Evolutionary conservation across 225 moss, liverwort and hornwort species (phyloP).

Genomic region (Sphagnum contortum): DNA sequence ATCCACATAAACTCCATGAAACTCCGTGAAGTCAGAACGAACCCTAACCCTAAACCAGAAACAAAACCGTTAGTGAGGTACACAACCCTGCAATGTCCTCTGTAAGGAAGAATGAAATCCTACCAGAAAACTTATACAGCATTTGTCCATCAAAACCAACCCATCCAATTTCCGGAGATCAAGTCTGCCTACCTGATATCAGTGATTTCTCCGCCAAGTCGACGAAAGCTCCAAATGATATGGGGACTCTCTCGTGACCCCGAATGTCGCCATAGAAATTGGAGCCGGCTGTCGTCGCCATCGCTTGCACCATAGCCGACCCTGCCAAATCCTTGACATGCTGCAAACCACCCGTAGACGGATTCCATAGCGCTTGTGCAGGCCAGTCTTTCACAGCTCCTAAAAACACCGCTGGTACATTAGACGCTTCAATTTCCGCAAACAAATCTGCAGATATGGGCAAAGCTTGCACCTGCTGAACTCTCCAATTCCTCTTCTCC

Average conservation of each 20-base stretch:
- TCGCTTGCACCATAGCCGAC: constrained; percentile 54
- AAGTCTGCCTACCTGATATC: neutral
- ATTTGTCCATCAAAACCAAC: no score
- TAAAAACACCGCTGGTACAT: constrained; percentile 41
- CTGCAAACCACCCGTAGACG: constrained; percentile 46
- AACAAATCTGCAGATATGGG: constrained; percentile 21
- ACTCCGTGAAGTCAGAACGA: no score
- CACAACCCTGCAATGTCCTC: no score
- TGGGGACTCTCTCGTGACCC: constrained; percentile 63
- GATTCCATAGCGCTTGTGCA: constrained; percentile 54
- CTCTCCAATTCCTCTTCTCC: constrained; percentile 15
- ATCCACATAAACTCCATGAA: no score
- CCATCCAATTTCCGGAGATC: no score
- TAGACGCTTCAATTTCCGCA: constrained; percentile 22
- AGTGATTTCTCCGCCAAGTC: constrained; percentile 19
- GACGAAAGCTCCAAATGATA: constrained; percentile 58
- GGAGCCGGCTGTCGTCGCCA: constrained; percentile 54
- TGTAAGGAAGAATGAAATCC: no score
- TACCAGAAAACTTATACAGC: no score
- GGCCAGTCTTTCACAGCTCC: constrained; percentile 49
- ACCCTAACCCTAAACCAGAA: no score
- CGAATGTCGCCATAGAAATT: constrained; percentile 83
- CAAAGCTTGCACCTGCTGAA: constrained; percentile 8
- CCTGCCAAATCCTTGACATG: constrained; percentile 66
- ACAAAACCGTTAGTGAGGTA: no score